Percentiles rank a stretch among this genome's conserved stretches.
Conservation (phyloP, 208 protist species). For the Leishmania braziliensis region DNA sequence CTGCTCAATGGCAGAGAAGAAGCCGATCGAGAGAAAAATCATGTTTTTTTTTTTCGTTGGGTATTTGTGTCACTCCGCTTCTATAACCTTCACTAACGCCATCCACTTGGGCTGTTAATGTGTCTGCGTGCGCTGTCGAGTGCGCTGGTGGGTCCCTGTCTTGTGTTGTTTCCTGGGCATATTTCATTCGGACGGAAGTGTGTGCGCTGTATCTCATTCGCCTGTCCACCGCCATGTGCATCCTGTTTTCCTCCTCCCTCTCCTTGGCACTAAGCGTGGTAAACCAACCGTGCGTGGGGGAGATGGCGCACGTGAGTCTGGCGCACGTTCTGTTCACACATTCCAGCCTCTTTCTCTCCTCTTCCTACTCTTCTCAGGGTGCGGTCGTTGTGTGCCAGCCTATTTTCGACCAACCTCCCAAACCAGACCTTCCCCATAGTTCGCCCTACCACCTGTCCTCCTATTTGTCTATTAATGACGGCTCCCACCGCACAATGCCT, state of each 20-base stretch:
- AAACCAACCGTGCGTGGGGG: neutral
- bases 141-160: too few species aligned
- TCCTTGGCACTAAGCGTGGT: neutral
- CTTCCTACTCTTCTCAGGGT: neutral
- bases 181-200: neutral
- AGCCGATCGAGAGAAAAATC: neutral
- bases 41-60: neutral
- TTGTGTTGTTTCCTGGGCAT: neutral
- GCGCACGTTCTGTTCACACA: neutral
- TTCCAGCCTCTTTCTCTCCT: neutral
- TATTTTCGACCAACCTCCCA: neutral
- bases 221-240: neutral
- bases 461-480: conserved; percentile 5
- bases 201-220: too few species aligned
- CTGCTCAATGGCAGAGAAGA: too few species aligned
- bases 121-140: too few species aligned
- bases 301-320: neutral
- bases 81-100: too few species aligned
- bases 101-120: too few species aligned
- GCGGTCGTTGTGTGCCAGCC: neutral
- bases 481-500: conserved; percentile 37
- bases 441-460: neutral
- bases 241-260: neutral
- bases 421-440: neutral
- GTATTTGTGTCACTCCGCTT: too few species aligned